Evolutionary conservation across 768 basidiomycete species (phyloP).

Genomic region (Phallus indusiatus): DNA sequence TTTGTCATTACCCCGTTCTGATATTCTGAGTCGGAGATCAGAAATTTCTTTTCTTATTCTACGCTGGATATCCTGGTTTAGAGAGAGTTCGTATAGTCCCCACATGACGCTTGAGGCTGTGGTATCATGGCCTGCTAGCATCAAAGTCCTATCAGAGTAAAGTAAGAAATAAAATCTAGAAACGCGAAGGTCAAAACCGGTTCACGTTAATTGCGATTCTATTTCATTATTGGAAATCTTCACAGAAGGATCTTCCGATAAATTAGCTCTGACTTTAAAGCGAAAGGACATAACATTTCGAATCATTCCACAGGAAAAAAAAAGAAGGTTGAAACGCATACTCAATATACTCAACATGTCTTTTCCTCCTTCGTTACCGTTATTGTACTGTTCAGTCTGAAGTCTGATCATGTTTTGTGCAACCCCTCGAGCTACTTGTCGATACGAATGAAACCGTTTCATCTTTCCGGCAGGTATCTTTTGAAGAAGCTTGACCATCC

Average conservation of each 20-base stretch:
- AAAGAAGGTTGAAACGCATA: neutral
- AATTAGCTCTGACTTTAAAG: conserved; percentile 22
- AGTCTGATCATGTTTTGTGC: neutral
- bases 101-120: conserved; percentile 20
- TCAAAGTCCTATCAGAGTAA: neutral
- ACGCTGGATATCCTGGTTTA: conserved; percentile 16
- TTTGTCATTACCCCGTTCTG: conserved; percentile 26
- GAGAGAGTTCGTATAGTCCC: conserved; percentile 21
- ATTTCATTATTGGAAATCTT: conserved; percentile 23
- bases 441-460: neutral
- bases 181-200: neutral
- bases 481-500: neutral
- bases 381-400: neutral
- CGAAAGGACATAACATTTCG: neutral
- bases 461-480: neutral
- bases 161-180: neutral
- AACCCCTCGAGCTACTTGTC: neutral
- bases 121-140: conserved; percentile 16
- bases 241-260: conserved; percentile 18
- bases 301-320: neutral
- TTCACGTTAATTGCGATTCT: conserved; percentile 23
- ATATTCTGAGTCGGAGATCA: conserved; percentile 14
- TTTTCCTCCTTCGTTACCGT: conserved; percentile 1
- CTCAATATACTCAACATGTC: conserved; percentile 3
- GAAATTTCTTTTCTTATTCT: conserved; percentile 20